These are phyloP conservation scores for Trifolium fragiferum DNA, from an alignment of 306 rosid genomes.

Conservation along the genomic window DNA sequence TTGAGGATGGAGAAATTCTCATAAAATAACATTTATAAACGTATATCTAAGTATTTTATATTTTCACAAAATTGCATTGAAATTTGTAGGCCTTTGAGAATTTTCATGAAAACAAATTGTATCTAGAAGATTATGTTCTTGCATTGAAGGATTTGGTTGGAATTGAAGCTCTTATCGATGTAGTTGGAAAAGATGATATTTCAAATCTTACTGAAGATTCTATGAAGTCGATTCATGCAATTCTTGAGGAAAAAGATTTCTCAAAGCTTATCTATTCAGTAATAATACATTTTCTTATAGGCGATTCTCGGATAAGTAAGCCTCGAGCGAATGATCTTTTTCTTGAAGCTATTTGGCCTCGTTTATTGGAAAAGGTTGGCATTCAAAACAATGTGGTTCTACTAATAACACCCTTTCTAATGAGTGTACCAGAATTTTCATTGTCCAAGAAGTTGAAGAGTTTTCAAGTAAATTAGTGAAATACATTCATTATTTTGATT, in stretches of 20 bases:
- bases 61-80: too few species aligned
- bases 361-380: too few species aligned
- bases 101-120: too few species aligned
- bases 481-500: slow-evolving; percentile 65
- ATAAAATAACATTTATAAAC: too few species aligned
- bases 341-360: slow-evolving; percentile 42
- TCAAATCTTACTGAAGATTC: slow-evolving; percentile 49
- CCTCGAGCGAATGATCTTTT: slow-evolving; percentile 63
- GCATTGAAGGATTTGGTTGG: too few species aligned
- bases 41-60: too few species aligned
- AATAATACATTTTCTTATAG: slow-evolving; percentile 56
- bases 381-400: too few species aligned
- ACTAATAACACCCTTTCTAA: slow-evolving; percentile 3
- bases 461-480: slow-evolving; percentile 60
- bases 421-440: slow-evolving; percentile 47
- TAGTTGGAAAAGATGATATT: too few species aligned
- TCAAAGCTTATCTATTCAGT: slow-evolving; percentile 52
- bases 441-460: slow-evolving; percentile 59
- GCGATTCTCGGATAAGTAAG: slow-evolving; percentile 62
- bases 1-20: too few species aligned
- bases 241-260: slow-evolving; percentile 57
- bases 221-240: slow-evolving; percentile 47
- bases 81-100: too few species aligned
- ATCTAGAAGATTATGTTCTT: too few species aligned
- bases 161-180: too few species aligned